phyloP scores from a whole-genome alignment of 129 eudicot species.

The Escallonia herrerae region DNA sequence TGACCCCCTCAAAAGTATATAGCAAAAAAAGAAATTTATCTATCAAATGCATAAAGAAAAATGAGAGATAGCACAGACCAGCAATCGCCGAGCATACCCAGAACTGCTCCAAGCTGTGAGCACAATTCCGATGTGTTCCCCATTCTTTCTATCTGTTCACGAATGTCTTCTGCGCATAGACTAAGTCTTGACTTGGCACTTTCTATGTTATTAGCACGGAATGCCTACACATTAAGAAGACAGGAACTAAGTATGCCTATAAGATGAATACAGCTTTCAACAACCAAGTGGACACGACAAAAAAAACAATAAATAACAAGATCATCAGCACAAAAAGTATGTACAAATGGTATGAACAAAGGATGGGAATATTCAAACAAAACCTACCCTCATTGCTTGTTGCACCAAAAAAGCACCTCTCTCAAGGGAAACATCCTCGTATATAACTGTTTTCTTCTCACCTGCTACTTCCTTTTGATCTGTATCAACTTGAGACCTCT shows the following conservation, averaged over 20 bases:
- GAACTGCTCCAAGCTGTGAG: slow-evolving; percentile 90
- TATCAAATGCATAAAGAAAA: too few relatives aligned
- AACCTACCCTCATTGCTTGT: slow-evolving; percentile 95
- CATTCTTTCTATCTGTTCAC: slow-evolving; percentile 61
- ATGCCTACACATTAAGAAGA: slow-evolving; percentile 55
- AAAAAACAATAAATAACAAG: neutral
- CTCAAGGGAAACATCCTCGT: slow-evolving; percentile 90
- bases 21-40: too few relatives aligned
- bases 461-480: slow-evolving; percentile 49
- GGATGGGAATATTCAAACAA: neutral
- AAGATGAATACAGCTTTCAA: slow-evolving; percentile 4
- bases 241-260: slow-evolving; percentile 5
- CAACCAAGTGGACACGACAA: neutral
- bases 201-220: slow-evolving; percentile 87
- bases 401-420: slow-evolving; percentile 94
- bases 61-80: slow-evolving; percentile 39
- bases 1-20: too few relatives aligned
- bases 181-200: slow-evolving; percentile 91
- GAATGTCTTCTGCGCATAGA: slow-evolving; percentile 72
- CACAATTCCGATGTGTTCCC: slow-evolving; percentile 84
- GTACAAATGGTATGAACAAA: neutral
- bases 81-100: slow-evolving; percentile 98
- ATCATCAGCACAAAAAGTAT: neutral
- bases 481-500: slow-evolving; percentile 52
- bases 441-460: slow-evolving; percentile 67